Percentiles rank a stretch among this genome's conserved stretches.
Evolutionary conservation across 2,329 filamentous ascomycete genomes (phyloP).

Genomic region (Trichoderma simmonsii): DNA sequence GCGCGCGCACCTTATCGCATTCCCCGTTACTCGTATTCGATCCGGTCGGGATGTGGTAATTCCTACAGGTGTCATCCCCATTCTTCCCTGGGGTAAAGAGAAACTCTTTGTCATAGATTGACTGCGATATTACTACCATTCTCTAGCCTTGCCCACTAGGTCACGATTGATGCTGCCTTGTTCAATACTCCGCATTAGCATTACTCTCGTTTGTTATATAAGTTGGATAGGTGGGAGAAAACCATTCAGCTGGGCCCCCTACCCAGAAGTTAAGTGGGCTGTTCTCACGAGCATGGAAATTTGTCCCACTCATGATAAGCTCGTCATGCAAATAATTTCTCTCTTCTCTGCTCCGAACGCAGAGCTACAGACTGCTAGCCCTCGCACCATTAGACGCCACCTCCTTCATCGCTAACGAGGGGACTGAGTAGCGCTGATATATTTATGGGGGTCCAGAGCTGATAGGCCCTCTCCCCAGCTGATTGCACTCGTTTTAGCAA

Average conservation of each 20-base stretch:
- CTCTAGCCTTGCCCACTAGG: neutral
- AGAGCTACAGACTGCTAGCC: neutral
- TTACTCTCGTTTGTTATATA: neutral
- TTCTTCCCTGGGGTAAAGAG: neutral
- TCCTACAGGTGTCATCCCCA: neutral
- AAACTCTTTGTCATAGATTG: neutral
- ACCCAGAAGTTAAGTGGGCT: neutral
- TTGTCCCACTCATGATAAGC: neutral
- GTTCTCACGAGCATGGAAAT: neutral
- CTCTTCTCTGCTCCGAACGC: neutral
- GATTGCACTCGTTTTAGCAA: neutral
- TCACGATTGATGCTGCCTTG: neutral
- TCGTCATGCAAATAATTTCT: neutral
- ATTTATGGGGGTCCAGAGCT: neutral
- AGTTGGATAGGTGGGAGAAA: neutral
- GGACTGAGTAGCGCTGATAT: slow-evolving; percentile 1
- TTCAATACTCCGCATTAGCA: neutral
- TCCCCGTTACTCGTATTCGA: neutral
- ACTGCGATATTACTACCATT: neutral
- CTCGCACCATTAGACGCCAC: neutral
- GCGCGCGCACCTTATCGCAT: neutral
- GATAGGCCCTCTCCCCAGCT: neutral
- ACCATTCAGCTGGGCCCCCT: neutral
- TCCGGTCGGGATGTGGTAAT: neutral
- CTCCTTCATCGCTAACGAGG: neutral